phyloP scores from a whole-genome alignment of 208 protist genomes.

The Trypanosoma grayi region DNA sequence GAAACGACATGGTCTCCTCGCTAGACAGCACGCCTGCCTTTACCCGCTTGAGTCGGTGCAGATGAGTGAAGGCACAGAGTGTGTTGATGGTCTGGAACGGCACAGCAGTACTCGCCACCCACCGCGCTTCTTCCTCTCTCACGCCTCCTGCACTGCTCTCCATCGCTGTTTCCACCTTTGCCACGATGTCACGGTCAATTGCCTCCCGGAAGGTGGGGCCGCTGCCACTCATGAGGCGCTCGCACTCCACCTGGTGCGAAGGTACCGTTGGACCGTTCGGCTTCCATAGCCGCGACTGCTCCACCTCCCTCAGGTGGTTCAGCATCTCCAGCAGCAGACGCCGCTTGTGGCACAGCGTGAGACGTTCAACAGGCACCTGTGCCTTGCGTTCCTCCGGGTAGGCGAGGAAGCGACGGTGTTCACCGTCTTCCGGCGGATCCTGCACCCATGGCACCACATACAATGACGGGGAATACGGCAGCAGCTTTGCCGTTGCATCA shows the following conservation, averaged over 20 bases:
- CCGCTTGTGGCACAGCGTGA: not conserved
- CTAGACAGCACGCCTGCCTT: not conserved
- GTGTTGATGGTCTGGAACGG: constrained; percentile 9
- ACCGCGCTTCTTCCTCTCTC: not conserved
- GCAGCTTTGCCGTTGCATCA: not conserved
- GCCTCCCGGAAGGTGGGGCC: constrained; percentile 1
- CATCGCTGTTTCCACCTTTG: not conserved
- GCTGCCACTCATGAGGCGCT: constrained; percentile 2
- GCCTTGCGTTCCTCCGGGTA: not conserved
- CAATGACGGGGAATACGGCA: not conserved
- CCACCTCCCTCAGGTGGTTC: not conserved
- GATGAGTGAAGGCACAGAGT: constrained; percentile 2
- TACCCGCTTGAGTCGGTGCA: not conserved
- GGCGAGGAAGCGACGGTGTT: constrained; percentile 3
- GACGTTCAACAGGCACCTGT: not conserved
- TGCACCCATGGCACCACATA: not conserved
- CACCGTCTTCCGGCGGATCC: not conserved
- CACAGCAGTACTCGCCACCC: not conserved
- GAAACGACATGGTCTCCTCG: not conserved
- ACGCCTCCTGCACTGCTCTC: not conserved
- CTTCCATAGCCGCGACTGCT: constrained; percentile 16
- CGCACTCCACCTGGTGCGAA: not conserved
- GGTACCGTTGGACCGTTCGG: constrained; percentile 3
- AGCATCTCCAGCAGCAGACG: constrained; percentile 6
- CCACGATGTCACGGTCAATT: constrained; percentile 1